Evolutionary conservation across 1,139 yeast species (phyloP).

Genomic region (Saccharomyces hybrid): DNA sequence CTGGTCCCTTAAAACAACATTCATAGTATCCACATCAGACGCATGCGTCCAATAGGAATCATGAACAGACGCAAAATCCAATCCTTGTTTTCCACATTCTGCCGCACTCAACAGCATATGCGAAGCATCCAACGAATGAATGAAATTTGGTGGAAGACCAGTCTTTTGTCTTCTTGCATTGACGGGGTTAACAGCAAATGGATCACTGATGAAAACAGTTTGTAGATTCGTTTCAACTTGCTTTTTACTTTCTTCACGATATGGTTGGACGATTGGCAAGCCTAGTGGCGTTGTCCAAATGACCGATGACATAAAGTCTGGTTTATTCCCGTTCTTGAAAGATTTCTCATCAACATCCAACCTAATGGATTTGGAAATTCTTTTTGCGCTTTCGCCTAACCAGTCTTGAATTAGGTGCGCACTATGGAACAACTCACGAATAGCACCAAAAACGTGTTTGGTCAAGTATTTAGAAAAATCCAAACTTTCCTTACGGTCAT

Average conservation of each 20-base stretch:
- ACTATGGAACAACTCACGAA: slow-evolving; percentile 79
- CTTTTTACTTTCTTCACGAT: slow-evolving; percentile 58
- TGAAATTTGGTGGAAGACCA: slow-evolving; percentile 94
- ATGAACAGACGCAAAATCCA: slow-evolving; percentile 93
- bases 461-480: slow-evolving; percentile 62
- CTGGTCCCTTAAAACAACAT: slow-evolving; percentile 61
- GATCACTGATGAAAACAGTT: slow-evolving; percentile 74
- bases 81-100: slow-evolving; percentile 56
- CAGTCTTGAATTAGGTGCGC: slow-evolving; percentile 96
- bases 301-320: slow-evolving; percentile 73
- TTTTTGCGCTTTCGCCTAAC: slow-evolving; percentile 80
- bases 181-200: slow-evolving; percentile 73
- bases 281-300: slow-evolving; percentile 98
- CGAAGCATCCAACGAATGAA: slow-evolving; percentile 93
- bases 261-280: slow-evolving; percentile 92
- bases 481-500: slow-evolving; percentile 33
- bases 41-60: slow-evolving; percentile 99
- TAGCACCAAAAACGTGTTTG: slow-evolving; percentile 68
- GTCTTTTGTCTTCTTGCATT: slow-evolving; percentile 84
- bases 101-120: slow-evolving; percentile 91
- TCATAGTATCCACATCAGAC: slow-evolving; percentile 68
- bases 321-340: slow-evolving; percentile 36
- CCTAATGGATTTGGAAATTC: slow-evolving; percentile 72
- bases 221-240: slow-evolving; percentile 75
- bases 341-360: slow-evolving; percentile 44